phyloP scores from a whole-genome alignment of 225 moss, liverwort and hornwort species.

The Bryoerythrophyllum caledonicum region DNA sequence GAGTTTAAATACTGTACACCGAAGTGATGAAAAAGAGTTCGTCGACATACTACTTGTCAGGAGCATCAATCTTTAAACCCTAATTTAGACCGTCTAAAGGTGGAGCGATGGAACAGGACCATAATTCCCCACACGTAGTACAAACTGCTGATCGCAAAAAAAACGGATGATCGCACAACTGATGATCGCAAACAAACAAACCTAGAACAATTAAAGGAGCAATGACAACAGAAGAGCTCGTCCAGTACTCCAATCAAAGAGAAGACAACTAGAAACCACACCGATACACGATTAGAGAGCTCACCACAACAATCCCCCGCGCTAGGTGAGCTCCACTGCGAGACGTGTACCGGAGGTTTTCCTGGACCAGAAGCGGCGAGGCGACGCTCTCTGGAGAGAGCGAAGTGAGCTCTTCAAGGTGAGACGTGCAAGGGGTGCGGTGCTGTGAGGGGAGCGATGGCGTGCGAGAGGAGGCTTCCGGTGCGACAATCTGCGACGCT shows the following conservation, averaged over 20 bases:
- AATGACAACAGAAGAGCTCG: no score
- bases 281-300: not conserved
- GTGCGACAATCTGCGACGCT: not conserved
- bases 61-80: constrained; percentile 1
- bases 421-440: not conserved
- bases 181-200: not conserved
- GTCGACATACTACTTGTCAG: not conserved
- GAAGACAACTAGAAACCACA: not conserved
- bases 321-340: no score
- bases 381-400: not conserved
- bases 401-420: no score
- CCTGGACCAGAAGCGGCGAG: not conserved
- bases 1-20: not conserved
- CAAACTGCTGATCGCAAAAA: not conserved
- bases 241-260: no score
- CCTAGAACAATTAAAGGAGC: no score
- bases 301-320: no score
- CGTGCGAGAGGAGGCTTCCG: not conserved
- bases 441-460: not conserved
- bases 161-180: no score
- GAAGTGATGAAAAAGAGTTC: not conserved
- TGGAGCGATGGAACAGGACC: constrained; percentile 5
- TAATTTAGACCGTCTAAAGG: constrained; percentile 37
- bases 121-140: not conserved
- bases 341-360: constrained; percentile 6